A percentile compares a stretch with the other conserved stretches of the same genome.
Evolutionary conservation across 2,329 filamentous ascomycete species (phyloP).

Genomic region (Aspergillus thermomutatus): DNA sequence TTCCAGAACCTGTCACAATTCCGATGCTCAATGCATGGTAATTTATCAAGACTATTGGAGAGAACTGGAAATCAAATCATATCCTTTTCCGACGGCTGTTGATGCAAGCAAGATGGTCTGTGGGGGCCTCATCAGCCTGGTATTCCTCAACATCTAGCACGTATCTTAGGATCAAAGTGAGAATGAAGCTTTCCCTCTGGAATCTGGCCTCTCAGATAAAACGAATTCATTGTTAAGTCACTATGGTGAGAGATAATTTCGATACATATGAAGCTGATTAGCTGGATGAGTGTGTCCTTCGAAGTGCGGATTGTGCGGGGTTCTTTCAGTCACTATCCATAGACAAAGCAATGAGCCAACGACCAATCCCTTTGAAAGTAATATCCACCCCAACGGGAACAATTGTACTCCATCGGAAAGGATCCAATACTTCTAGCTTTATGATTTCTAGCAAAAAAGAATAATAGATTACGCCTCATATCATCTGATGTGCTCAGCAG

Average conservation of each 20-base stretch:
- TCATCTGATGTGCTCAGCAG: neutral
- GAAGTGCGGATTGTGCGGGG: neutral
- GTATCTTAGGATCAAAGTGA: neutral
- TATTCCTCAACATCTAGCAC: neutral
- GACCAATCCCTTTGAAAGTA: neutral
- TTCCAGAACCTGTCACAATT: neutral
- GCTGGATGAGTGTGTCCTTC: neutral
- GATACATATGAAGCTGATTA: neutral
- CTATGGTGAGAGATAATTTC: too few species aligned
- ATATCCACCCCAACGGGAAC: neutral
- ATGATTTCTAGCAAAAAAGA: neutral
- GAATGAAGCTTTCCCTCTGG: neutral
- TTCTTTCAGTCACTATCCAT: neutral
- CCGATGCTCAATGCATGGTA: neutral
- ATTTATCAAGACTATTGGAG: neutral
- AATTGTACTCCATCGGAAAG: neutral
- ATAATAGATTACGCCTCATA: neutral
- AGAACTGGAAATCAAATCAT: neutral
- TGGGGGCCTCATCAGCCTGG: neutral
- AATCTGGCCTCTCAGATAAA: neutral
- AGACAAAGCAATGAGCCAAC: neutral
- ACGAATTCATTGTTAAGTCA: neutral
- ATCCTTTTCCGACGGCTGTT: neutral
- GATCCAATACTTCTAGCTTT: neutral
- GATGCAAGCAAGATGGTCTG: neutral